Conservation (phyloP, 352 stramenopile species). For the Phytophthora nicotianae region DNA sequence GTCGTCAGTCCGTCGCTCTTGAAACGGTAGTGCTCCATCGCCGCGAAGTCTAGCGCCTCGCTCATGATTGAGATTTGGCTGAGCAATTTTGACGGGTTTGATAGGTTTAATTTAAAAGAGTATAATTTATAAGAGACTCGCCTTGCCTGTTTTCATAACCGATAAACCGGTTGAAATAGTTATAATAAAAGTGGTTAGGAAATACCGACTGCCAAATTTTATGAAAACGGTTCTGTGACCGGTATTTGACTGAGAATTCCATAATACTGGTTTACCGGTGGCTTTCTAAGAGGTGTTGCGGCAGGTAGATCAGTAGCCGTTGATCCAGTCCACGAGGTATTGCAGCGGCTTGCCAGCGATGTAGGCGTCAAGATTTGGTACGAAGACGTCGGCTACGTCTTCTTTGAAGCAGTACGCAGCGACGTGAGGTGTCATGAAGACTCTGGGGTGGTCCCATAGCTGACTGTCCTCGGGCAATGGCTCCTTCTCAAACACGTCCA, state of each 20-base stretch:
- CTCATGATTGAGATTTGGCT: constrained; percentile 10
- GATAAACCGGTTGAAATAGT: no score
- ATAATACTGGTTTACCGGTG: no score
- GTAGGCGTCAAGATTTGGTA: constrained; percentile 48
- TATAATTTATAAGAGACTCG: no score
- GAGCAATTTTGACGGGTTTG: not conserved
- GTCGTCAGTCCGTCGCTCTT: constrained; percentile 61
- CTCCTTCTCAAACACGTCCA: constrained; percentile 61
- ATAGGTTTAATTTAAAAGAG: no score
- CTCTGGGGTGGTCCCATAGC: constrained; percentile 63
- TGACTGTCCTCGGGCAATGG: constrained; percentile 42
- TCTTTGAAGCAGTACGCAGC: constrained; percentile 69
- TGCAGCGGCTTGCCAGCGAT: constrained; percentile 23
- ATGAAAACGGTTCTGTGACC: no score
- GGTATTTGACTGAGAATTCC: no score
- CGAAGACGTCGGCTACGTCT: constrained; percentile 77
- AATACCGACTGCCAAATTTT: no score
- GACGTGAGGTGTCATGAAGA: constrained; percentile 81
- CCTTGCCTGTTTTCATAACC: no score
- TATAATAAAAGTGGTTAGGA: no score
- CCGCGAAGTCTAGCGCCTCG: constrained; percentile 21
- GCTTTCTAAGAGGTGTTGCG: no score
- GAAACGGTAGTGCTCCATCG: constrained; percentile 54
- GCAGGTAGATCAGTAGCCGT: constrained; percentile 40
- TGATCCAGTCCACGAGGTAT: constrained; percentile 33